Evolutionary conservation across 140 eudicot species (phyloP).

Genomic region (Cichorium intybus): DNA sequence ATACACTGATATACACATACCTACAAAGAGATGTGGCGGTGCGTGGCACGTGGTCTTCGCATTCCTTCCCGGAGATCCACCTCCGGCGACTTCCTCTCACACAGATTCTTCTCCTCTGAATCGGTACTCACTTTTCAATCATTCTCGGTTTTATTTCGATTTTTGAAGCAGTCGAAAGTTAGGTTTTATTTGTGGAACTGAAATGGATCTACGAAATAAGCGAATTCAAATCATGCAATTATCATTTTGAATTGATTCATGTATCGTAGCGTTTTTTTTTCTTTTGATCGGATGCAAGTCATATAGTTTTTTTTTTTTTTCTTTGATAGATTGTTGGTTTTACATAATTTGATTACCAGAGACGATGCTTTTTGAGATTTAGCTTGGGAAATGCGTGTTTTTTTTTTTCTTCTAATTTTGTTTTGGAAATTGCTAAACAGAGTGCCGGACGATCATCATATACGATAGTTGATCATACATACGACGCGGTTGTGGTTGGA

Average conservation of each 20-base stretch:
- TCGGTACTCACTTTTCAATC: slow-evolving; percentile 37
- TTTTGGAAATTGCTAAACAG: slow-evolving; percentile 32
- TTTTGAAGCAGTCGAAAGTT: slow-evolving; percentile 1
- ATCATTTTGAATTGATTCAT: background rate
- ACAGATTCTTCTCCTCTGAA: slow-evolving; percentile 55
- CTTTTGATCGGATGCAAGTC: background rate
- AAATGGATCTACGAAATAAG: slow-evolving; percentile 25
- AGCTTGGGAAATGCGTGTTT: slow-evolving; percentile 10
- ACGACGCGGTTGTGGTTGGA: slow-evolving; percentile 97
- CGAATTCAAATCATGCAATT: slow-evolving; percentile 17
- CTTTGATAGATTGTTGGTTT: slow-evolving; percentile 15
- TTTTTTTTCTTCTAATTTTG: slow-evolving; percentile 3
- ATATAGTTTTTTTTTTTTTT: background rate
- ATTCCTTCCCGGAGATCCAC: slow-evolving; percentile 58
- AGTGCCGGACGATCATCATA: slow-evolving; percentile 55
- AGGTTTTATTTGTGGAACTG: slow-evolving; percentile 18
- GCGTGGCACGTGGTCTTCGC: slow-evolving; percentile 75
- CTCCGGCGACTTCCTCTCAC: slow-evolving; percentile 42
- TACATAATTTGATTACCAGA: slow-evolving; percentile 2
- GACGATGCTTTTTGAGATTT: slow-evolving; percentile 14
- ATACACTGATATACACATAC: background rate
- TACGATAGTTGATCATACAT: slow-evolving; percentile 92
- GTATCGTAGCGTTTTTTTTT: background rate
- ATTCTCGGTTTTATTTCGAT: background rate
- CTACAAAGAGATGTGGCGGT: slow-evolving; percentile 69